These are phyloP conservation scores for Volvox carteri DNA, from an alignment of 163 green algal genomes.

Conservation along the genomic window DNA sequence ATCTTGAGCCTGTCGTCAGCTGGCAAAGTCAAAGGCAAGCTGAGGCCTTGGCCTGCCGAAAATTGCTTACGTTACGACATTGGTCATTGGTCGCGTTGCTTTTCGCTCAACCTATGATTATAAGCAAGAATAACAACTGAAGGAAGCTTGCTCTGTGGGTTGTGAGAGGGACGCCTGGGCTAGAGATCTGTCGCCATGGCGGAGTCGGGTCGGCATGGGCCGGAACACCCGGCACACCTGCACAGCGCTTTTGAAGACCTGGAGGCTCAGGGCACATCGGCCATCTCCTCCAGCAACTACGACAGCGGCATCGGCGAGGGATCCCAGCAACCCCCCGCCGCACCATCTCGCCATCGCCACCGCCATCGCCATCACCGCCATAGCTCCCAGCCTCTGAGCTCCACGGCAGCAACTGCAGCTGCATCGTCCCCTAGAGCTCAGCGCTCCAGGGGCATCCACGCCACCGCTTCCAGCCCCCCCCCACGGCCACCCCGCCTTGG, in stretches of 20 bases:
- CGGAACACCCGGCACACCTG: conserved; percentile 20
- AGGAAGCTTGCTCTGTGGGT: too few relatives aligned
- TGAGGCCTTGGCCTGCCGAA: too few relatives aligned
- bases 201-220: conserved; percentile 2
- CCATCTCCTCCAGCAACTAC: not conserved
- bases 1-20: too few relatives aligned
- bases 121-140: too few relatives aligned
- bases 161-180: too few relatives aligned
- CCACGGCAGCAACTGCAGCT: too few relatives aligned
- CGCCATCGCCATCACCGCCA: conserved; percentile 4
- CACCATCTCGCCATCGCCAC: not conserved
- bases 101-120: not conserved
- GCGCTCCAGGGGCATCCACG: not conserved
- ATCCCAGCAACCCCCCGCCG: not conserved
- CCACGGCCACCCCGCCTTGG: not conserved
- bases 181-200: too few relatives aligned
- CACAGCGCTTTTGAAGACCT: conserved; percentile 45
- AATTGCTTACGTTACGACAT: conserved; percentile 5
- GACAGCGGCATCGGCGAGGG: not conserved
- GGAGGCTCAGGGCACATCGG: not conserved
- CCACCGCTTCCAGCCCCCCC: not conserved
- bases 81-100: not conserved
- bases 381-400: conserved; percentile 10
- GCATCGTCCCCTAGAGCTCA: not conserved
- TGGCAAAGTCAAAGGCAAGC: too few relatives aligned